Evolutionary conservation across 140 eudicot genomes (phyloP).

Genomic region (Ambrosia hybrid): DNA sequence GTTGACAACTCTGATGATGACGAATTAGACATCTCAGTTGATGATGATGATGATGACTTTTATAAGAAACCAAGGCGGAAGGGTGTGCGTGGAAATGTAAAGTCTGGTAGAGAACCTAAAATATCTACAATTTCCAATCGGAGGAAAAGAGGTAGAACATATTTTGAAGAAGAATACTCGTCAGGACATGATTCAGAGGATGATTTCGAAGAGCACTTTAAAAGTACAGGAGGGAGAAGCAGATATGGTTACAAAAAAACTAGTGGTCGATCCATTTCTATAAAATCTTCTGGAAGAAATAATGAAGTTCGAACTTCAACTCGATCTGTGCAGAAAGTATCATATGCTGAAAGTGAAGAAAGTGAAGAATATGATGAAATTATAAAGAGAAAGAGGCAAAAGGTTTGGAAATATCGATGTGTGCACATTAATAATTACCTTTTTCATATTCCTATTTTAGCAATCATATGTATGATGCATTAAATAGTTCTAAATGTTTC

Average conservation of each 20-base stretch:
- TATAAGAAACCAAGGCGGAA: constrained; percentile 60
- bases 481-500: not conserved
- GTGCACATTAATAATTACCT: not conserved
- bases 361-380: constrained; percentile 89
- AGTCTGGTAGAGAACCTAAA: constrained; percentile 49
- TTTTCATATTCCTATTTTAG: not conserved
- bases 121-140: constrained; percentile 45
- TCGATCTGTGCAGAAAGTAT: constrained; percentile 80
- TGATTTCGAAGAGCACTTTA: constrained; percentile 63
- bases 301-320: constrained; percentile 76
- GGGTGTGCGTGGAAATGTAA: constrained; percentile 33
- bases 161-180: constrained; percentile 47
- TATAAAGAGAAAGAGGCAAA: constrained; percentile 65
- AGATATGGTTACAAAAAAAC: constrained; percentile 43
- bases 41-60: constrained; percentile 49
- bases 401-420: constrained; percentile 40
- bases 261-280: not conserved
- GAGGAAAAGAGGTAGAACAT: constrained; percentile 62
- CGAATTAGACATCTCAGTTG: constrained; percentile 62
- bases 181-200: constrained; percentile 63
- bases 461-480: not conserved
- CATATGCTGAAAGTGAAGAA: constrained; percentile 92
- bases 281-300: constrained; percentile 46
- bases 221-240: constrained; percentile 51
- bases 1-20: constrained; percentile 66